phyloP scores from a whole-genome alignment of 495 filamentous ascomycete species.

The Talaromyces proteolyticus region DNA sequence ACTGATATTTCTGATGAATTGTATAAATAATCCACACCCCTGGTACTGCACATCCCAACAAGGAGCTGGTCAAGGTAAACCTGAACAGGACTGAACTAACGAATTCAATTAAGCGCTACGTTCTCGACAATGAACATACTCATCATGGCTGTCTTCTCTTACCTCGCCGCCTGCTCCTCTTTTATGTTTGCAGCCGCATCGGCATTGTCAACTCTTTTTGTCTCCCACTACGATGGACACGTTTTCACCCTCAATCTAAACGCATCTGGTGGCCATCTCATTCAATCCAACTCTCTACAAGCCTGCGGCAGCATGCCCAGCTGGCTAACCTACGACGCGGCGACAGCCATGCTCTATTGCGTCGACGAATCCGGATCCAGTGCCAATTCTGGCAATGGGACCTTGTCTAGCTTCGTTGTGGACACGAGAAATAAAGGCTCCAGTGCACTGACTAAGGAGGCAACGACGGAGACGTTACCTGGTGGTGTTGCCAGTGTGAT shows the following conservation, averaged over 20 bases:
- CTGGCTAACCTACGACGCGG: neutral
- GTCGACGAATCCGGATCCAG: neutral
- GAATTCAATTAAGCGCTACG: no score
- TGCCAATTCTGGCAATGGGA: neutral
- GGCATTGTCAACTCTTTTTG: constrained; percentile 37
- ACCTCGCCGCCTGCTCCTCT: neutral
- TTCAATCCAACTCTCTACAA: constrained; percentile 29
- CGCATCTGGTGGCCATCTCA: constrained; percentile 20
- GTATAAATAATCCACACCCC: no score
- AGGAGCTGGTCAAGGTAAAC: no score
- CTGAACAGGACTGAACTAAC: no score
- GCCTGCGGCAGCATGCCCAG: constrained; percentile 46
- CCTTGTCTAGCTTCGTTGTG: constrained; percentile 7
- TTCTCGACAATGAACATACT: no score
- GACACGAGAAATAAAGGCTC: no score
- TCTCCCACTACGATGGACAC: constrained; percentile 54
- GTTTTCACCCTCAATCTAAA: constrained; percentile 48
- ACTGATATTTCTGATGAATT: no score
- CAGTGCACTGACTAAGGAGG: constrained; percentile 23
- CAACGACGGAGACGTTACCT: constrained; percentile 18
- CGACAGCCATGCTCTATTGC: neutral
- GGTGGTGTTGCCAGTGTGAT: constrained; percentile 36
- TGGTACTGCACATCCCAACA: no score
- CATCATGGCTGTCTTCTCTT: no score
- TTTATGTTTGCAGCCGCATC: no score